A percentile compares a stretch with the other conserved stretches of the same genome.
phyloP scores from a whole-genome alignment of 2,329 filamentous ascomycete genomes.

The Alternaria postmessia region DNA sequence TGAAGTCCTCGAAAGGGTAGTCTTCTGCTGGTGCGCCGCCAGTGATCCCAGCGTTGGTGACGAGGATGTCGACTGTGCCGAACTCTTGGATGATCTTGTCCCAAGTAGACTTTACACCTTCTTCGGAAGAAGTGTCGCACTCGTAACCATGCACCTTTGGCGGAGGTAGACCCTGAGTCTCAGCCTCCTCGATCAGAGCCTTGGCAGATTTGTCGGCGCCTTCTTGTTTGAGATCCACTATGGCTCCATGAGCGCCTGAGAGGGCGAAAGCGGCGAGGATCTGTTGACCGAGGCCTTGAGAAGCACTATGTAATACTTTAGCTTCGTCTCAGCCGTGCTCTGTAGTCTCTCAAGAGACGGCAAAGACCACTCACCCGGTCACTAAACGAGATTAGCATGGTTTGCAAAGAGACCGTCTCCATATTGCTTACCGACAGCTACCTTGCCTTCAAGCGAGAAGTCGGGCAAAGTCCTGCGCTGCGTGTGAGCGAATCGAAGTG shows the following conservation, averaged over 20 bases:
- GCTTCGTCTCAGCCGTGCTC: background rate
- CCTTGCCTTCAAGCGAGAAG: slow-evolving; percentile 26
- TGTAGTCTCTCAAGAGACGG: background rate
- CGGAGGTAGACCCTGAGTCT: slow-evolving; percentile 12
- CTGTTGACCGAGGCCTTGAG: slow-evolving; percentile 42
- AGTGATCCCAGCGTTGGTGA: slow-evolving; percentile 53
- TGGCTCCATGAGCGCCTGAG: slow-evolving; percentile 43
- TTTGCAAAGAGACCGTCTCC: background rate
- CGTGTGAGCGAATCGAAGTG: slow-evolving; percentile 19
- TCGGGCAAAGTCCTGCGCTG: slow-evolving; percentile 22
- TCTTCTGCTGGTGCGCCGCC: slow-evolving; percentile 70
- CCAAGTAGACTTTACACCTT: slow-evolving; percentile 49
- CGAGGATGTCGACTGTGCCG: slow-evolving; percentile 50
- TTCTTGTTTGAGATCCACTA: slow-evolving; percentile 40
- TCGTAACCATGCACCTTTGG: slow-evolving; percentile 49
- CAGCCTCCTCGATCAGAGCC: slow-evolving; percentile 17
- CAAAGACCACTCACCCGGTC: slow-evolving; percentile 2
- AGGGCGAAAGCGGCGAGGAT: slow-evolving; percentile 43
- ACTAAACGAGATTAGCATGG: background rate
- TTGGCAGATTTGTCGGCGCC: slow-evolving; percentile 23
- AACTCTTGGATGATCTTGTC: slow-evolving; percentile 43
- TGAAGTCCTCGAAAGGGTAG: slow-evolving; percentile 79
- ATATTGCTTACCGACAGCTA: slow-evolving; percentile 20
- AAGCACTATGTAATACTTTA: slow-evolving; percentile 22
- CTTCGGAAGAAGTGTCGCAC: slow-evolving; percentile 51